A percentile compares a stretch with the other conserved stretches of the same genome.
Conservation (phyloP, 2,329 filamentous ascomycete genomes). For the Beauveria sp. region DNA sequence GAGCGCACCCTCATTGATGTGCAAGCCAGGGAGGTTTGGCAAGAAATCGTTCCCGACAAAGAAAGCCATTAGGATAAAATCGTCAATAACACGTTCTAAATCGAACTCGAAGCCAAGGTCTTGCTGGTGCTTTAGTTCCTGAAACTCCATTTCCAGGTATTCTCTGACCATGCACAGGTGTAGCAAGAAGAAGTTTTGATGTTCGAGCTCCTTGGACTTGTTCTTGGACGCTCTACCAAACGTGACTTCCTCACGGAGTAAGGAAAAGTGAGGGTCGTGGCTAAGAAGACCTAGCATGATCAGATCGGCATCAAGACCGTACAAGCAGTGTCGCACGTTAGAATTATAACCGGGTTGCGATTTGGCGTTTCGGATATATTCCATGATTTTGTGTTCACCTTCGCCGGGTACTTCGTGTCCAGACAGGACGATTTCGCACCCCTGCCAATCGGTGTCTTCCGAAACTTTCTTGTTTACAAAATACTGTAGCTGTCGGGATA, state of each 20-base stretch:
- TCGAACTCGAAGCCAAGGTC: constrained; percentile 73
- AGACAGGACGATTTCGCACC: constrained; percentile 89
- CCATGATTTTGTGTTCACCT: constrained; percentile 99
- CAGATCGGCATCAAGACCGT: constrained; percentile 92
- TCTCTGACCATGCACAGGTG: constrained; percentile 96
- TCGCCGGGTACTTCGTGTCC: constrained; percentile 97
- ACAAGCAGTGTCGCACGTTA: constrained; percentile 92
- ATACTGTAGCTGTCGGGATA: constrained; percentile 90
- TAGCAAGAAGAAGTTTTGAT: constrained; percentile 97
- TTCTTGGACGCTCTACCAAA: constrained; percentile 82
- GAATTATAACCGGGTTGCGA: constrained; percentile 87
- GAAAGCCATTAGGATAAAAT: constrained; percentile 99
- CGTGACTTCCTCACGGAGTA: constrained; percentile 94
- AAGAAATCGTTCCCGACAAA: constrained; percentile 99
- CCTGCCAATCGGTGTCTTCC: constrained; percentile 95
- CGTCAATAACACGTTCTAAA: constrained; percentile 93
- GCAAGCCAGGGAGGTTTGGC: constrained; percentile 88
- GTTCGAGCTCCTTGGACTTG: constrained; percentile 93
- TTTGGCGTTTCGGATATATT: constrained; percentile 97
- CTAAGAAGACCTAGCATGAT: constrained; percentile 98
- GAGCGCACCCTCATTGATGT: constrained; percentile 96
- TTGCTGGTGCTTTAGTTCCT: constrained; percentile 73
- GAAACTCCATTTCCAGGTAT: constrained; percentile 94
- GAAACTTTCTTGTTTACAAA: constrained; percentile 99
- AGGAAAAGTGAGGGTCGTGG: constrained; percentile 96